Conservation (phyloP, 1,139 yeast species). For the Arxiozyma heterogenica region DNA sequence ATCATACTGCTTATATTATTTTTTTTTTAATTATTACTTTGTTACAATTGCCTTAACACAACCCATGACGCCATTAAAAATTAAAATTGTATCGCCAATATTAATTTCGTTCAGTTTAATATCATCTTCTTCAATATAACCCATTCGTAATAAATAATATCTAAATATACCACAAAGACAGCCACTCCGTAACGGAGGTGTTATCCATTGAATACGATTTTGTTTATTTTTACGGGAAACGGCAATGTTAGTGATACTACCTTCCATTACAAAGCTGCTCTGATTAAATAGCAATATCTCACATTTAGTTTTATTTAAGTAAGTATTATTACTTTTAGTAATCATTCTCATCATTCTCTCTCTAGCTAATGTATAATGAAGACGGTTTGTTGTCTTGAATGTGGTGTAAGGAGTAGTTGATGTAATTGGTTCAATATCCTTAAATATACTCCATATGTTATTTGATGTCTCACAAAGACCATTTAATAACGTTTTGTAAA, state of each 20-base stretch:
- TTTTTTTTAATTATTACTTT: neutral
- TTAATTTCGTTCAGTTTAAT: constrained; percentile 39
- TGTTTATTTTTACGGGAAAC: constrained; percentile 33
- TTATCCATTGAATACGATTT: constrained; percentile 46
- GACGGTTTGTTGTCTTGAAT: constrained; percentile 75
- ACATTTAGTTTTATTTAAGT: constrained; percentile 31
- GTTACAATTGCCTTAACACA: constrained; percentile 53
- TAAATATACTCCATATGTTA: constrained; percentile 47
- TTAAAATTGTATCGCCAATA: constrained; percentile 55
- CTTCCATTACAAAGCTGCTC: constrained; percentile 62
- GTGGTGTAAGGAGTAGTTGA: constrained; percentile 70
- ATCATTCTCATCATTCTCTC: constrained; percentile 31
- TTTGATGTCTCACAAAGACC: constrained; percentile 25
- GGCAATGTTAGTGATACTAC: constrained; percentile 78
- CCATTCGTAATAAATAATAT: constrained; percentile 49
- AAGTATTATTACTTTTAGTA: constrained; percentile 31
- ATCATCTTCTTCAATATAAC: constrained; percentile 46
- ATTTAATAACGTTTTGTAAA: constrained; percentile 16
- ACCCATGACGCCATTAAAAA: constrained; percentile 81
- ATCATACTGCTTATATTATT: neutral
- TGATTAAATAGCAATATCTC: constrained; percentile 69
- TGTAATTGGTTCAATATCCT: constrained; percentile 45
- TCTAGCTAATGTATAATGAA: constrained; percentile 56
- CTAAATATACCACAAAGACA: constrained; percentile 83
- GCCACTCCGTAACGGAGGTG: constrained; percentile 70